phyloP scores from a whole-genome alignment of 306 rosid genomes.

The Ceratonia siliqua region DNA sequence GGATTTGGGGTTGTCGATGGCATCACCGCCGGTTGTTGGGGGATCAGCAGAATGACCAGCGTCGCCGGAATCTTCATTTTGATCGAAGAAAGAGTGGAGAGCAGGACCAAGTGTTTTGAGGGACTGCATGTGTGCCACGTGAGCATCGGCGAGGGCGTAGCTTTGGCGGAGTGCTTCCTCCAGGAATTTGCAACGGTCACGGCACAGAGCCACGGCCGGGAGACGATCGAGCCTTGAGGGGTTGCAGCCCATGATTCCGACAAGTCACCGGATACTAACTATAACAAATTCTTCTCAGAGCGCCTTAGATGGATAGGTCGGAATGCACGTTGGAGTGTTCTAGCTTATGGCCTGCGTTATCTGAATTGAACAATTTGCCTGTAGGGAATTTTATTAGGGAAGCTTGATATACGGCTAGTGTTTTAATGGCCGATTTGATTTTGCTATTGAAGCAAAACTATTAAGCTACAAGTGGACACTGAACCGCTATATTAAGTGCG shows the following conservation, averaged over 20 bases:
- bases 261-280: neutral
- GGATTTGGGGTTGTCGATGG: neutral
- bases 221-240: slow-evolving; percentile 62
- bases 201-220: slow-evolving; percentile 82
- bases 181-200: slow-evolving; percentile 76
- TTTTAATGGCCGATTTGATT: slow-evolving; percentile 30
- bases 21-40: neutral
- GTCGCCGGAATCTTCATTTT: neutral
- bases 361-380: neutral
- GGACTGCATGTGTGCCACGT: slow-evolving; percentile 64
- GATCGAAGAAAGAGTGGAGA: slow-evolving; percentile 58
- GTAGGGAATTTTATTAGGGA: slow-evolving; percentile 2
- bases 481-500: slow-evolving; percentile 24
- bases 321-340: neutral
- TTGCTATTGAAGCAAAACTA: neutral
- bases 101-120: slow-evolving; percentile 61
- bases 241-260: slow-evolving; percentile 69
- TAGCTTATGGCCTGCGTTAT: neutral
- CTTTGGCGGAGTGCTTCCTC: slow-evolving; percentile 66
- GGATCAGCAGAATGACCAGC: neutral
- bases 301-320: neutral
- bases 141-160: slow-evolving; percentile 73
- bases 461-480: slow-evolving; percentile 27
- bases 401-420: slow-evolving; percentile 3
- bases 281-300: neutral